Evolutionary conservation across 306 rosid genomes (phyloP).

Genomic region (Alnus rubra): DNA sequence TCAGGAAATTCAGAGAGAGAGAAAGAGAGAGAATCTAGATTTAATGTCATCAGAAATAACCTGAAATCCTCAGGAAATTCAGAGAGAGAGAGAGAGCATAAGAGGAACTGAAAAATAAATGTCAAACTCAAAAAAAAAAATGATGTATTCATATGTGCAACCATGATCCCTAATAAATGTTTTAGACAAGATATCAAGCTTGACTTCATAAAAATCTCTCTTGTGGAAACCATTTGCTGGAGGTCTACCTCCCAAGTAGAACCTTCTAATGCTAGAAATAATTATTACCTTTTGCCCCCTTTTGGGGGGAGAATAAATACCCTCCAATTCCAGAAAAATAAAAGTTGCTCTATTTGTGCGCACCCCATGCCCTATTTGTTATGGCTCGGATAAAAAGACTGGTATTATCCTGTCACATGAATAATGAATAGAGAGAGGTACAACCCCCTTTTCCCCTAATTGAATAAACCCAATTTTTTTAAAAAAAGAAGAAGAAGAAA

Average conservation of each 20-base stretch:
- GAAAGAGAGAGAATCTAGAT: too few species aligned
- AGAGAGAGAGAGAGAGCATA: too few species aligned
- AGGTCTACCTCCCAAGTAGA: not conserved
- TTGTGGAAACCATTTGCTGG: not conserved
- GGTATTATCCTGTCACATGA: not conserved
- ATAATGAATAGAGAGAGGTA: slow-evolving; percentile 5
- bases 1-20: too few species aligned
- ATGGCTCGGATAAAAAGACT: not conserved
- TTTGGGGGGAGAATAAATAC: not conserved
- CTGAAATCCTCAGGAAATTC: too few species aligned
- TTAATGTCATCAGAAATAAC: too few species aligned
- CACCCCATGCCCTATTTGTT: not conserved
- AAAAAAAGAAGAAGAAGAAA: too few species aligned
- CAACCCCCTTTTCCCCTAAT: too few species aligned
- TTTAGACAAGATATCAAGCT: not conserved
- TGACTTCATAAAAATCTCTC: not conserved
- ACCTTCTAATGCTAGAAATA: not conserved
- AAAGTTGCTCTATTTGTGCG: not conserved
- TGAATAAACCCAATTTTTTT: too few species aligned
- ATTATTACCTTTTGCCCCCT: not conserved
- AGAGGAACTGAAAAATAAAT: too few species aligned
- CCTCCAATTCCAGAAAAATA: not conserved
- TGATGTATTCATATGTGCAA: not conserved
- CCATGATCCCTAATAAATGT: not conserved
- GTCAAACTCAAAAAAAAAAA: too few species aligned